Evolutionary conservation across 148 eudicot genomes (phyloP), one percentile per base, ranked within the genome.

Genomic region (Camellia japonica): DNA sequence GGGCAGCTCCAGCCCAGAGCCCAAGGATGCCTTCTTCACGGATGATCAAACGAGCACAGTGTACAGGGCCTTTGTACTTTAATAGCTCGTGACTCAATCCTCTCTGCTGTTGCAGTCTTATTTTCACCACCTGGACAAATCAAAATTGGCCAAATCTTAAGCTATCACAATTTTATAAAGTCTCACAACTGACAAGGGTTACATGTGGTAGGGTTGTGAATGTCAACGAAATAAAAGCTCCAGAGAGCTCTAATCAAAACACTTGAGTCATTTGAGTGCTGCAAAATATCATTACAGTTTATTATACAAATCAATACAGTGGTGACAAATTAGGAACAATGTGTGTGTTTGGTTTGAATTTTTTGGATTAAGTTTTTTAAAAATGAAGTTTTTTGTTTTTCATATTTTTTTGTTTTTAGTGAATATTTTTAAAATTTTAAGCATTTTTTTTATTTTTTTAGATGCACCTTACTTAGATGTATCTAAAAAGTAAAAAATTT

Each of bases 1-100:
- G 98, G 76, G 98, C 83, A 42, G 98, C 98, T 43, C 98, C 98
- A 1, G 98, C 87, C 97, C 98, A 95, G 19, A 95, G 87, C 70
- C 98, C 98, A 7, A 68, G 87, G 38, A 93, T n/a, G 66, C 98
- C 98, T 89, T 93, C 98, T 91, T 95, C 98, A 38, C 91, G 89
- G 78, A 95, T 86, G 80, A 90, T 91, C 86, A 74, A 61, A 38
- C 91, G 89, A 70, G 96, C 98, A 85, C 97, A 95, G 74, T 95
- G 98, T 68, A 95, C 64, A 4, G 98, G 98, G 52, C 98, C 98
- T 83, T 90, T 93, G 88, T 93, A 95, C 82, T 89, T 91, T 11
- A 93, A 80, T 74, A 90, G 96, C 79, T 91, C 92, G 7, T 89
- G 84, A 58, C 94, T 93, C 85, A 95, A 80, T 76, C 98, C 98